phyloP scores from a whole-genome alignment of 768 basidiomycete species.

The Suillus placidus region DNA sequence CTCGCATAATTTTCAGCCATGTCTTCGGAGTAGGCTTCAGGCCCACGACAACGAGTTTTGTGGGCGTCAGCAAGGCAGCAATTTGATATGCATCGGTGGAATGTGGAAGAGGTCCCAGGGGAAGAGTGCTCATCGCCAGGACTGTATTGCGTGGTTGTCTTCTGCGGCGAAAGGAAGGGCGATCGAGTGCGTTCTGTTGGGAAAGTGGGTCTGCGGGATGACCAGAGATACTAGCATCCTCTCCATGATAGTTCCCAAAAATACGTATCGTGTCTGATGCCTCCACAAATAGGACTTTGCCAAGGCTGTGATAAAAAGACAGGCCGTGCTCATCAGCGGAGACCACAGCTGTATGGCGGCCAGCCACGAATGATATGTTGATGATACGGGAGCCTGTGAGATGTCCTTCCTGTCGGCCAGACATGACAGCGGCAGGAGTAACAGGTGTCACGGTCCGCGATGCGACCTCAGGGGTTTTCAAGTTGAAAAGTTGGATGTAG shows the following conservation, averaged over 20 bases:
- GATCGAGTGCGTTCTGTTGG: conserved; percentile 24
- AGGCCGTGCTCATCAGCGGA: conserved; percentile 89
- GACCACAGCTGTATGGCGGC: conserved; percentile 90
- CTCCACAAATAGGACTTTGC: conserved; percentile 93
- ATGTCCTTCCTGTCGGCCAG: conserved; percentile 86
- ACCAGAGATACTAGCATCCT: conserved; percentile 26
- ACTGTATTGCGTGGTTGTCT: conserved; percentile 65
- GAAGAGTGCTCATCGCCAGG: conserved; percentile 79
- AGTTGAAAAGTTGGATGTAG: conserved; percentile 82
- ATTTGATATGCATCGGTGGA: conserved; percentile 79
- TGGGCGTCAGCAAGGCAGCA: conserved; percentile 83
- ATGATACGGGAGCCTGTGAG: conserved; percentile 77
- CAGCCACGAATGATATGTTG: conserved; percentile 84
- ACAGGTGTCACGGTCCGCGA: conserved; percentile 74
- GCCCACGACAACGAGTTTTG: conserved; percentile 91
- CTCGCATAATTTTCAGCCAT: conserved; percentile 79
- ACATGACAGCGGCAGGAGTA: conserved; percentile 63
- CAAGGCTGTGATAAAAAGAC: conserved; percentile 93
- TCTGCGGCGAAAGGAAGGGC: conserved; percentile 37
- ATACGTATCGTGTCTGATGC: conserved; percentile 93
- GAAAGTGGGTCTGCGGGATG: conserved; percentile 9
- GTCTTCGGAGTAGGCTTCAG: conserved; percentile 90
- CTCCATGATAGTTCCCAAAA: conserved; percentile 85
- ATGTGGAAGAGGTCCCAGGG: conserved; percentile 74
- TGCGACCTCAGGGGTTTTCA: conserved; percentile 68